phyloP scores from a whole-genome alignment of 1,284 basidiomycete genomes.

The Omphalotus olearius region DNA sequence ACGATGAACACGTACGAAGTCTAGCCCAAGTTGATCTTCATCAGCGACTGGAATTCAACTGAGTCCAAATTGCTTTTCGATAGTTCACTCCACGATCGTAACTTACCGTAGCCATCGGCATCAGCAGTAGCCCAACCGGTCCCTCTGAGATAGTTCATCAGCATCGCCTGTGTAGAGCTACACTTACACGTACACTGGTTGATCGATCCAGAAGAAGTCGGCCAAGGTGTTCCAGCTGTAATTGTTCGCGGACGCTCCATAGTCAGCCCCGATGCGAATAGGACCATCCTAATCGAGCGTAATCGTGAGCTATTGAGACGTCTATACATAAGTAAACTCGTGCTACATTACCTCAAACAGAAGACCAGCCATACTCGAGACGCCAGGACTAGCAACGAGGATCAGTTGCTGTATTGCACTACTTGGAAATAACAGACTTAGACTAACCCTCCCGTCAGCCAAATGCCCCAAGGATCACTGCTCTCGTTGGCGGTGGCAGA shows the following conservation, averaged over 20 bases:
- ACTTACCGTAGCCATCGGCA: constrained; percentile 49
- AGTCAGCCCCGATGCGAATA: constrained; percentile 47
- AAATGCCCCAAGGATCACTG: constrained; percentile 67
- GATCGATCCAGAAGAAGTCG: constrained; percentile 71
- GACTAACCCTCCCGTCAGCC: constrained; percentile 12
- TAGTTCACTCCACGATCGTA: neutral
- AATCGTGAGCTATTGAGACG: constrained; percentile 13
- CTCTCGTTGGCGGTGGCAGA: constrained; percentile 29
- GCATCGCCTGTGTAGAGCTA: neutral
- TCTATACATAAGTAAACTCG: neutral
- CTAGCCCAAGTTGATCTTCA: constrained; percentile 63
- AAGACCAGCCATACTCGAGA: constrained; percentile 62
- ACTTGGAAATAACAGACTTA: neutral
- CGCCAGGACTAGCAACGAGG: constrained; percentile 49
- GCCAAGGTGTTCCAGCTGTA: constrained; percentile 57
- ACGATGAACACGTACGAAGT: constrained; percentile 49
- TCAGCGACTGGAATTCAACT: constrained; percentile 40
- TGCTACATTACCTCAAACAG: constrained; percentile 47
- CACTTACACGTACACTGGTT: constrained; percentile 51
- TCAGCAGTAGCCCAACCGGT: constrained; percentile 65
- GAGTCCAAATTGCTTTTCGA: neutral
- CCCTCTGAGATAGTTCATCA: constrained; percentile 34
- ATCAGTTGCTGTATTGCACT: neutral
- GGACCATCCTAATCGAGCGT: constrained; percentile 53
- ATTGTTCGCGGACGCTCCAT: constrained; percentile 43